Evolutionary conservation across 495 filamentous ascomycete species (phyloP).

Genomic region (Hypoxylon perforatum): DNA sequence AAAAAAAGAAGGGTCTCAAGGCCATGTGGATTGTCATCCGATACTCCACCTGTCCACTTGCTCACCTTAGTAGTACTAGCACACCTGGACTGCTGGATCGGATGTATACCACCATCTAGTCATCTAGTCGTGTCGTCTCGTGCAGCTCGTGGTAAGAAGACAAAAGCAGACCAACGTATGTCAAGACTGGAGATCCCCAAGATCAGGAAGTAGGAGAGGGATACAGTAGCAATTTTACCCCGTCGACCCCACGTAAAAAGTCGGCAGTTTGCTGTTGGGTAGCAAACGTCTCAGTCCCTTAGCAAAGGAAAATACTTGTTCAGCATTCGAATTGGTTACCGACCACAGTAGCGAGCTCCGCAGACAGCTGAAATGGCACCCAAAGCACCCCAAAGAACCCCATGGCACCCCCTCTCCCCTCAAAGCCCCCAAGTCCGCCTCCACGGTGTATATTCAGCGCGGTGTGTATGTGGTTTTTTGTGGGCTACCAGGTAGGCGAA

Average conservation of each 20-base stretch:
- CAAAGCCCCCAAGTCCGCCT: too few relatives aligned
- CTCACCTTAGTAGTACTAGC: slow-evolving; percentile 12
- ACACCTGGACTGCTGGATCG: slow-evolving; percentile 14
- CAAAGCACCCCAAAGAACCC: neutral
- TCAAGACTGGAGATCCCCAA: slow-evolving; percentile 2
- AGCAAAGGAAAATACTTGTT: slow-evolving; percentile 25
- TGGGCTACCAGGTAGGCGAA: too few relatives aligned
- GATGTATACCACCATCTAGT: too few relatives aligned
- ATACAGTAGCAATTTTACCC: neutral
- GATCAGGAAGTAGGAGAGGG: neutral
- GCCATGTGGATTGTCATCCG: neutral
- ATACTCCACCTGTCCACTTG: neutral
- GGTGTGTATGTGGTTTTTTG: too few relatives aligned
- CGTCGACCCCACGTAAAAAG: slow-evolving; percentile 34
- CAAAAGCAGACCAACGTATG: neutral
- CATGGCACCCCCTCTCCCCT: neutral
- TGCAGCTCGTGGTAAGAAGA: neutral
- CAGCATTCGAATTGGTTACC: slow-evolving; percentile 42
- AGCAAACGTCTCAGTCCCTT: slow-evolving; percentile 32
- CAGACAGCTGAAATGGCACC: slow-evolving; percentile 21
- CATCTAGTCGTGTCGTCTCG: too few relatives aligned
- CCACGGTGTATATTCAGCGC: too few relatives aligned
- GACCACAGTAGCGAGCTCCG: slow-evolving; percentile 34
- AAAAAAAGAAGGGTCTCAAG: neutral
- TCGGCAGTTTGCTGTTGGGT: slow-evolving; percentile 41